Percentiles rank a stretch among this genome's conserved stretches.
Conservation (phyloP, 805 yeast species). For the Cyberlindnera lachancei region DNA sequence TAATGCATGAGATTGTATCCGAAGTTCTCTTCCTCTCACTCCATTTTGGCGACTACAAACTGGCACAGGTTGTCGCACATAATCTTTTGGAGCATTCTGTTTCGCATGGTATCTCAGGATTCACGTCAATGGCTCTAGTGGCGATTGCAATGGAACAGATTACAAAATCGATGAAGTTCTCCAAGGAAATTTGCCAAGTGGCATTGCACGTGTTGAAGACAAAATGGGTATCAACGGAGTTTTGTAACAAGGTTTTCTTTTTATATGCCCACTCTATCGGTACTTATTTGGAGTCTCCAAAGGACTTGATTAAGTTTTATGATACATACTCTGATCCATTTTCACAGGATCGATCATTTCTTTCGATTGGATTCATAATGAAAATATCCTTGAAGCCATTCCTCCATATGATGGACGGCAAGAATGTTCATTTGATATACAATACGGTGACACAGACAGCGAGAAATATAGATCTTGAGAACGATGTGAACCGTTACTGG, state of each 20-base stretch:
- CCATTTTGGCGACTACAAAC: conserved; percentile 19
- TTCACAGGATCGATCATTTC: conserved; percentile 10
- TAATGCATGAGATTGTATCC: conserved; percentile 32
- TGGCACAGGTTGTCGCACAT: conserved; percentile 27
- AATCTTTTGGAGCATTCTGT: conserved; percentile 29
- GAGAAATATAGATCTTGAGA: conserved; percentile 9
- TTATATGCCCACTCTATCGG: conserved; percentile 36
- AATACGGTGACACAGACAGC: conserved; percentile 8
- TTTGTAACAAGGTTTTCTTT: conserved; percentile 33
- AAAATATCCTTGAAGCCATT: conserved; percentile 10
- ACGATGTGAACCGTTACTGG: conserved; percentile 8
- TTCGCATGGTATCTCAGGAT: conserved; percentile 33
- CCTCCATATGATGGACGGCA: conserved; percentile 9
- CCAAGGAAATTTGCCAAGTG: conserved; percentile 34
- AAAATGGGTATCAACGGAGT: conserved; percentile 25
- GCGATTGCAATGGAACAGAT: conserved; percentile 31
- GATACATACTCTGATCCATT: conserved; percentile 18
- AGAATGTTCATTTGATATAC: conserved; percentile 8
- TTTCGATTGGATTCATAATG: conserved; percentile 12
- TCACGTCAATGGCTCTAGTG: conserved; percentile 32
- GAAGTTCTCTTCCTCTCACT: conserved; percentile 31
- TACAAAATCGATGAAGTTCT: conserved; percentile 26
- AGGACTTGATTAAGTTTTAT: conserved; percentile 26
- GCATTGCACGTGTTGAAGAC: conserved; percentile 33
- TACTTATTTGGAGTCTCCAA: conserved; percentile 32